A percentile compares a stretch with the other conserved stretches of the same genome.
Conservation (phyloP, 371 early-diverging fungal genomes). For the Lichtheimia ornata region DNA sequence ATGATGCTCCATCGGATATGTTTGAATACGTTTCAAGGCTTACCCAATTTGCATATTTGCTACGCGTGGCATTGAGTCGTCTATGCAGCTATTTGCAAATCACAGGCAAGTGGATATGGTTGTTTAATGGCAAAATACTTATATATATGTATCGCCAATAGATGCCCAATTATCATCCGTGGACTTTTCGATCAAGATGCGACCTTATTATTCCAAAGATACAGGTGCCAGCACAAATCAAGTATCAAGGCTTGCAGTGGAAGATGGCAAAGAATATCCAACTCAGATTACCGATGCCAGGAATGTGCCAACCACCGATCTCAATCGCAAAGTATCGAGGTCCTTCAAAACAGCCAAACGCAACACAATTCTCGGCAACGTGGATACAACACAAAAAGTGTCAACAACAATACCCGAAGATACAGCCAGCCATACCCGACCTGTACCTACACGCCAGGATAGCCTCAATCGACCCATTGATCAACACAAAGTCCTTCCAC, state of each 20-base stretch:
- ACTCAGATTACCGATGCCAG: slow-evolving; percentile 56
- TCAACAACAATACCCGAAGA: slow-evolving; percentile 11
- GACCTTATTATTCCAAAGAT: slow-evolving; percentile 9
- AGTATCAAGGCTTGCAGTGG: slow-evolving; percentile 20
- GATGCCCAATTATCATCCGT: slow-evolving; percentile 47
- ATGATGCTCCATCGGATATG: slow-evolving; percentile 28
- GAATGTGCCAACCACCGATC: slow-evolving; percentile 51
- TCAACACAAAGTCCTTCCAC: slow-evolving; percentile 26
- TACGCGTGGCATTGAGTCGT: slow-evolving; percentile 84
- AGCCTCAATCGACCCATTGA: slow-evolving; percentile 28
- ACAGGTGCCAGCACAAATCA: not conserved
- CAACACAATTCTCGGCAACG: slow-evolving; percentile 49
- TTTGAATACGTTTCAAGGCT: slow-evolving; percentile 78
- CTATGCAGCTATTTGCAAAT: slow-evolving; percentile 76
- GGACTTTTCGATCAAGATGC: slow-evolving; percentile 33
- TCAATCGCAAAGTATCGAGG: slow-evolving; percentile 63
- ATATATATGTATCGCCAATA: slow-evolving; percentile 2
- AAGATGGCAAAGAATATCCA: slow-evolving; percentile 26
- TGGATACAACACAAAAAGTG: not conserved
- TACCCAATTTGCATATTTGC: slow-evolving; percentile 87
- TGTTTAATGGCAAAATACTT: not conserved
- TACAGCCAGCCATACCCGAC: slow-evolving; percentile 6
- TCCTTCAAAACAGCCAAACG: slow-evolving; percentile 62
- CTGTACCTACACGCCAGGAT: slow-evolving; percentile 31
- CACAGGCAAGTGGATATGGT: slow-evolving; percentile 47